Conservation (phyloP, 176 grass and related monocot species). For the Alloteropsis semialata region DNA sequence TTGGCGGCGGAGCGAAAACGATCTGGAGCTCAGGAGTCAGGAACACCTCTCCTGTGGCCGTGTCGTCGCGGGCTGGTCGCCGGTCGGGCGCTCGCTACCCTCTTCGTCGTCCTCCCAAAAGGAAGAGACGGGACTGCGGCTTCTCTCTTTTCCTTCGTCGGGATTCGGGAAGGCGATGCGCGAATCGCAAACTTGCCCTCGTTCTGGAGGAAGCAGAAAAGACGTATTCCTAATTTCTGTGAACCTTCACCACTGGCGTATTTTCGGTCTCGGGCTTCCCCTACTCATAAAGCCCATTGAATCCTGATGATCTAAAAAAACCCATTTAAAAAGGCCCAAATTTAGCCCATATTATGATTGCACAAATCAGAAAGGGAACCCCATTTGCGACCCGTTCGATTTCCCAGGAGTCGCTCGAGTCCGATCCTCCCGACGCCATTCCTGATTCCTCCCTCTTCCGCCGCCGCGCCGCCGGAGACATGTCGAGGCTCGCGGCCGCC, state of each 20-base stretch:
- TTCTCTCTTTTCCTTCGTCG: neutral
- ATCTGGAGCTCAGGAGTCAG: neutral
- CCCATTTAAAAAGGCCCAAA: neutral
- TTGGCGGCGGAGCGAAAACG: neutral
- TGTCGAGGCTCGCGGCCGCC: slow-evolving; percentile 43
- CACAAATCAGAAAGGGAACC: neutral
- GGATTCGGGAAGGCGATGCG: neutral
- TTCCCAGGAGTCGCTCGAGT: neutral
- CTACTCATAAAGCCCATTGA: neutral
- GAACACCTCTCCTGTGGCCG: neutral
- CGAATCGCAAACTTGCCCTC: neutral
- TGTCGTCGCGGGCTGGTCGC: neutral
- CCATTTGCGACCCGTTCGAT: neutral
- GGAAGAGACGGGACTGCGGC: neutral
- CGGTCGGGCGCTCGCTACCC: neutral
- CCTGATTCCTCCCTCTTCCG: slow-evolving; percentile 11
- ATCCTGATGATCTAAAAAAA: neutral
- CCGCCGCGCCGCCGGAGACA: slow-evolving; percentile 34
- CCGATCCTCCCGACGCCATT: neutral
- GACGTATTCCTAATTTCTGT: neutral
- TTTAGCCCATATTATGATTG: neutral
- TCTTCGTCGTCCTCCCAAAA: neutral
- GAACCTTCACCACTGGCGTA: neutral
- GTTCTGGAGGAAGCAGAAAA: neutral
- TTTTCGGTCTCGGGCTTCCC: neutral